Evolutionary conservation across 1,284 basidiomycete genomes (phyloP).

Genomic region (Moesziomyces antarcticus): DNA sequence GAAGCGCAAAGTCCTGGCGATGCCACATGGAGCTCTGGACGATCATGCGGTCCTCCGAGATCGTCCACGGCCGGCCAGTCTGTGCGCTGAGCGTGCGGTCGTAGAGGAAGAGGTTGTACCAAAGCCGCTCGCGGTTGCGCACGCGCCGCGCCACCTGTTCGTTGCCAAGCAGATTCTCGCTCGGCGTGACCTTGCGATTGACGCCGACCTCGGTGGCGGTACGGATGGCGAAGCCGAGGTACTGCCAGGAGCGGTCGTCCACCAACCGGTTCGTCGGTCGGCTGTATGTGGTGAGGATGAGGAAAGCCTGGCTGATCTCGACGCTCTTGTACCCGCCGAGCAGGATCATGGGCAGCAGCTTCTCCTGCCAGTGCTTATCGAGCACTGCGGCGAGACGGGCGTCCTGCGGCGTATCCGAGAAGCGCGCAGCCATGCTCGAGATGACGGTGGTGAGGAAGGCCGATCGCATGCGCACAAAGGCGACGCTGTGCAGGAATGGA

Average conservation of each 20-base stretch:
- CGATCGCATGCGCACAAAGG: conserved; percentile 55
- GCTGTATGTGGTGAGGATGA: conserved; percentile 56
- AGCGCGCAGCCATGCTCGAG: conserved; percentile 52
- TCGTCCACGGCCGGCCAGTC: conserved; percentile 58
- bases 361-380: conserved; percentile 54
- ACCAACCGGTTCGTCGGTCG: conserved; percentile 55
- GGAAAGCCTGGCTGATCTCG: conserved; percentile 59
- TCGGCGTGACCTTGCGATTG: conserved; percentile 52
- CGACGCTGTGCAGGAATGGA: conserved; percentile 57
- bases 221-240: conserved; percentile 58
- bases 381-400: conserved; percentile 52
- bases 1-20: conserved; percentile 57
- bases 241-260: conserved; percentile 63
- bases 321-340: conserved; percentile 60
- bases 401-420: conserved; percentile 48
- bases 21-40: conserved; percentile 57
- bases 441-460: conserved; percentile 60
- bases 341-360: conserved; percentile 55
- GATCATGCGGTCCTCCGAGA: conserved; percentile 52
- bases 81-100: conserved; percentile 58
- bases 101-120: conserved; percentile 58
- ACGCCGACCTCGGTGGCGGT: conserved; percentile 62
- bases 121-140: conserved; percentile 55
- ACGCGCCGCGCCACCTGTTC: conserved; percentile 57
- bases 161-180: conserved; percentile 42